phyloP scores from a whole-genome alignment of 805 yeast species.

The Metschnikowia drakensbergensis region DNA sequence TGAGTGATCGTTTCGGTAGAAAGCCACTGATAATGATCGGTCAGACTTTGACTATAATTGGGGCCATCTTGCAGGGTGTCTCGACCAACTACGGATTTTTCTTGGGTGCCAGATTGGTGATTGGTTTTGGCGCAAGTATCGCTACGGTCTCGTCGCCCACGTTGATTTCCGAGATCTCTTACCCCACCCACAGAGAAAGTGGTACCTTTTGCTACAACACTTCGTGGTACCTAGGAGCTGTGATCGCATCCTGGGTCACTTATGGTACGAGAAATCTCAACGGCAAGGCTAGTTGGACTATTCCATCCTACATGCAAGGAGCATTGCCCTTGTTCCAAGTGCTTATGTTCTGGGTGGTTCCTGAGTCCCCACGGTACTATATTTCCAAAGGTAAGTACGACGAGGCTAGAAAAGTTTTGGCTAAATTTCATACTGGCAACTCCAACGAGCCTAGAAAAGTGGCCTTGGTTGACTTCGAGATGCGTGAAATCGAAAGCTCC shows the following conservation, averaged over 20 bases:
- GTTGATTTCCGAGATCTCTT: constrained; percentile 48
- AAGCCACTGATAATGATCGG: constrained; percentile 30
- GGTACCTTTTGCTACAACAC: constrained; percentile 43
- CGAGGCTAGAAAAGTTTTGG: constrained; percentile 41
- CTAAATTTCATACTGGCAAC: constrained; percentile 39
- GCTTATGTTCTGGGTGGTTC: constrained; percentile 24
- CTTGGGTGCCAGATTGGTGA: constrained; percentile 42
- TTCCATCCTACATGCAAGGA: constrained; percentile 52
- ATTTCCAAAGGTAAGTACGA: constrained; percentile 39
- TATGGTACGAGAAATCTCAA: constrained; percentile 39
- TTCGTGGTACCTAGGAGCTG: constrained; percentile 53
- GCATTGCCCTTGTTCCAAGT: constrained; percentile 43
- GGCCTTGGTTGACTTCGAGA: constrained; percentile 20
- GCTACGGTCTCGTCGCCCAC: constrained; percentile 46
- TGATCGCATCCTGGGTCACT: constrained; percentile 50
- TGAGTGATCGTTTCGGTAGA: constrained; percentile 41
- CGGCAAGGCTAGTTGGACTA: constrained; percentile 44
- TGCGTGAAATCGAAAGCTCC: constrained; percentile 24
- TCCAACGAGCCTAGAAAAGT: constrained; percentile 22
- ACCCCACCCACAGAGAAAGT: constrained; percentile 38
- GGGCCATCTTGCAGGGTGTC: constrained; percentile 36
- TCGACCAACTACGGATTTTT: constrained; percentile 34
- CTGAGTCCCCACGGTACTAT: constrained; percentile 49
- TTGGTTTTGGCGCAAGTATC: constrained; percentile 46
- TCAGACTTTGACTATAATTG: constrained; percentile 25